These are phyloP conservation scores for Pichia nanzhaoensis DNA, from an alignment of 805 yeast species.

Conservation along the genomic window DNA sequence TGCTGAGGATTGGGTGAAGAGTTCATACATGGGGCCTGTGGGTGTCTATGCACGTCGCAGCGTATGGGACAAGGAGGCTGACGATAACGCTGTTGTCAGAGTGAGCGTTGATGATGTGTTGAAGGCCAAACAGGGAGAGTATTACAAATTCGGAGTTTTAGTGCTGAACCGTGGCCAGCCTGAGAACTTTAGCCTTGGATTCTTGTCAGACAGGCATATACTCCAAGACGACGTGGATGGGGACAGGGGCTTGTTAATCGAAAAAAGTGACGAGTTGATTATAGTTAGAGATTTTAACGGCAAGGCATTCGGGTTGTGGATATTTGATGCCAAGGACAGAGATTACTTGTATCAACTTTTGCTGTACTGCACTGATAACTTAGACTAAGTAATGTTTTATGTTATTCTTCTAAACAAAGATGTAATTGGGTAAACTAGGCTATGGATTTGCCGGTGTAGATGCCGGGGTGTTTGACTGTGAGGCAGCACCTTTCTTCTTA, in stretches of 20 bases:
- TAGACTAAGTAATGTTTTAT: background rate
- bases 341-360: conserved; percentile 43
- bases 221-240: conserved; percentile 20
- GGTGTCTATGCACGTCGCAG: conserved; percentile 41
- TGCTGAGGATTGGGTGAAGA: conserved; percentile 58
- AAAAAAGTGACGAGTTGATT: conserved; percentile 60
- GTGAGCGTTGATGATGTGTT: conserved; percentile 27
- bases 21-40: conserved; percentile 64
- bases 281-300: conserved; percentile 63
- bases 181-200: conserved; percentile 65
- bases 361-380: conserved; percentile 24
- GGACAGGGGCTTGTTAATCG: conserved; percentile 51
- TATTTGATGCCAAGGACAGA: conserved; percentile 63
- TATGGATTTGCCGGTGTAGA: conserved; percentile 1
- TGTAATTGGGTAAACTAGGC: background rate
- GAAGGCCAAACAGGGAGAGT: conserved; percentile 27
- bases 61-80: conserved; percentile 4
- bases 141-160: conserved; percentile 60
- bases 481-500: conserved; percentile 19
- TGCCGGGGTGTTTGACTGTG: background rate
- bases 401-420: background rate
- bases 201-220: conserved; percentile 46
- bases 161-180: conserved; percentile 63
- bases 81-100: conserved; percentile 6
- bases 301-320: conserved; percentile 74